phyloP scores from a whole-genome alignment of 2,329 filamentous ascomycete species.

The Xylaria digitata region DNA sequence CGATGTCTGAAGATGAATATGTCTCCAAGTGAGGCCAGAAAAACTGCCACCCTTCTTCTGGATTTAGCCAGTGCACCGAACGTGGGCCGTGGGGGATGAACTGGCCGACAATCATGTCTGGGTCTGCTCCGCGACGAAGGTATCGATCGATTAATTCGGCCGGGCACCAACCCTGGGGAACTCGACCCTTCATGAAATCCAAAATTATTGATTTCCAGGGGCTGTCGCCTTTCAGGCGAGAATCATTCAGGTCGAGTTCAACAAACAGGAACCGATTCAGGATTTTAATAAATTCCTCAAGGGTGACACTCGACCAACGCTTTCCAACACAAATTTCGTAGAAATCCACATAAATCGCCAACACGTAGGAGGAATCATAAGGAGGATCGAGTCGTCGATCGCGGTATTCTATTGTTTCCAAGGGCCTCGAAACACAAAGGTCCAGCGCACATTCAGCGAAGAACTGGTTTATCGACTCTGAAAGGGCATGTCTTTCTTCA shows the following conservation, averaged over 20 bases:
- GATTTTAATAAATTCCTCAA: neutral
- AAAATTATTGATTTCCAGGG: neutral
- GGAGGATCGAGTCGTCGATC: neutral
- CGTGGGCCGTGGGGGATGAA: neutral
- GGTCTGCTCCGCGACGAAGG: conserved; percentile 16
- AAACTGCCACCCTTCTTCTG: neutral
- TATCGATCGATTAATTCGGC: conserved; percentile 4
- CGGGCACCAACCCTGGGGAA: neutral
- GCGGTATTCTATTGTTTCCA: neutral
- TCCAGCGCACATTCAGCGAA: neutral
- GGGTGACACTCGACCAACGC: neutral
- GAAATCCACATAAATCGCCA: too few species aligned
- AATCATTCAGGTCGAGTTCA: neutral
- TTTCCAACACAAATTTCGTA: too few species aligned
- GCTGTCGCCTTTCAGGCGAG: neutral
- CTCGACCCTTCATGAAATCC: neutral
- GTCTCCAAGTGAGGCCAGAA: neutral
- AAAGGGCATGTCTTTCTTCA: neutral
- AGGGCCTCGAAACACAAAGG: neutral
- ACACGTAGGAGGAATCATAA: too few species aligned
- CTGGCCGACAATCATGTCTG: neutral
- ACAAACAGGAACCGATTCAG: neutral
- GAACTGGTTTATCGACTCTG: neutral
- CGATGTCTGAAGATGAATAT: too few species aligned
- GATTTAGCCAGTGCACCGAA: neutral